Evolutionary conservation across 2,329 filamentous ascomycete species (phyloP), one percentile per base, ranked within the genome.

Genomic region (Rutstroemia sp.): DNA sequence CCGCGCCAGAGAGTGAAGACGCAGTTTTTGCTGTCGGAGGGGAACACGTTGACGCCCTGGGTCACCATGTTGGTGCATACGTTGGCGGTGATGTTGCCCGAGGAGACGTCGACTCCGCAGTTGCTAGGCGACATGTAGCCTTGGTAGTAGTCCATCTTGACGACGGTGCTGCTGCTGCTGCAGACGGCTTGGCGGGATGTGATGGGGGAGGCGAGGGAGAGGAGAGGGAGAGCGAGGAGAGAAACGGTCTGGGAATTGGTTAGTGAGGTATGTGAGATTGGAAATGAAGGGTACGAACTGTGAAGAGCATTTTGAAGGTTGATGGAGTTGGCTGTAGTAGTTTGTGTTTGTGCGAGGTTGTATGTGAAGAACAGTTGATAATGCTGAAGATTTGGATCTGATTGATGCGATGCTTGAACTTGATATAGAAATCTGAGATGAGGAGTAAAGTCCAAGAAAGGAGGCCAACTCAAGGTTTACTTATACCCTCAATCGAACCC

Each of bases 131-230:
- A 41, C 9, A 17, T 12, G 19, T 46, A 46, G 34, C 51, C 51
- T 54, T 54, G 51, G 44, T 49, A 54, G 34, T 54, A 54, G 14
- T 54, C 51, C 5, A 49, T 34, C 8, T 23, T 41, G 8, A 45
- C 39, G 23, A 30, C 21, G 30, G 19, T n/a, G 21, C 7, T 39
- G 21, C 21, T 19, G 44, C 30, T 48, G 44, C 30, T 54, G 14
- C 23, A 34, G 39, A 12, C 2, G 3, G 12, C 16, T 12, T 51
- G 23, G 23, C 42, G n/a, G 7, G 23, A 10, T 10, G 34, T 27
- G 23, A 54, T 12, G 2, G 51, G 51, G 2, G 30, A 19, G 23
- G 51, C 44, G 21, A 49, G 44, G 45, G 51, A 10, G 34, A 54
- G 51, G 21, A 54, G n/a, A n/a, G 44, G 19, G 12, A 54, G 45